Evolutionary conservation across 345 rosid genomes (phyloP), one percentile per base, ranked within the genome.

Genomic region (Hibiscus mutabilis): DNA sequence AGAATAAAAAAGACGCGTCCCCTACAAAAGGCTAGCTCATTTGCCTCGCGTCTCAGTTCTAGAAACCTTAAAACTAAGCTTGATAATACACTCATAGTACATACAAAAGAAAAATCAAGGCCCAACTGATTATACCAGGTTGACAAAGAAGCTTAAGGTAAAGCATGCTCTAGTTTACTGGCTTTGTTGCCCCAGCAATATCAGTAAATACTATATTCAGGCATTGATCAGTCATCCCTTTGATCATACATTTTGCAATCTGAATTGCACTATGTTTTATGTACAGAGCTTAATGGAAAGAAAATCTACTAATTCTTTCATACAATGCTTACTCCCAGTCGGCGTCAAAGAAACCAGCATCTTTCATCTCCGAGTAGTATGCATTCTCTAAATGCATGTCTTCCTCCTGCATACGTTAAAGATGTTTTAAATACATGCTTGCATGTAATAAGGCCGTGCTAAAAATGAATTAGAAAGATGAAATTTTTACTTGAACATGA

Each of bases 331-430:
- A 93, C 37, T 88, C 94, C 98, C 96, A 91, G 29, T 88, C 98
- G n/a, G 80, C 83, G 68, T 91, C 97, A 44, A 89, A 93, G 81
- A 89, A 91, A 40, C 96, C 97, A 1, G 96, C 97, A 80, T 93
- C 97, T 79, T 89, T 89, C 98, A 91, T 91, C 80, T 93, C 97
- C 3, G 98, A 93, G 84, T 91, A 93, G 86, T 88, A 87, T 27
- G 83, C 91, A 73, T 84, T 88, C 83, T 91, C 98, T 73, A 93
- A 79, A 59, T 82, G 85, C 79, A 93, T 66, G 73, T 89, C 96
- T 60, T 88, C 97, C 79, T 91, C 97, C 96, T 93, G 79, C 62
- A 79, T 13, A 46, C 66, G 60, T 37, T 9, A 55, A 21, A 55
- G 14, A 53, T 53, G 18, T 18, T 52, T 52, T 52, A 6, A n/a